Percentiles rank a stretch among this genome's conserved stretches.
phyloP scores from a whole-genome alignment of 345 rosid species.

The Gossypium thurberi region DNA sequence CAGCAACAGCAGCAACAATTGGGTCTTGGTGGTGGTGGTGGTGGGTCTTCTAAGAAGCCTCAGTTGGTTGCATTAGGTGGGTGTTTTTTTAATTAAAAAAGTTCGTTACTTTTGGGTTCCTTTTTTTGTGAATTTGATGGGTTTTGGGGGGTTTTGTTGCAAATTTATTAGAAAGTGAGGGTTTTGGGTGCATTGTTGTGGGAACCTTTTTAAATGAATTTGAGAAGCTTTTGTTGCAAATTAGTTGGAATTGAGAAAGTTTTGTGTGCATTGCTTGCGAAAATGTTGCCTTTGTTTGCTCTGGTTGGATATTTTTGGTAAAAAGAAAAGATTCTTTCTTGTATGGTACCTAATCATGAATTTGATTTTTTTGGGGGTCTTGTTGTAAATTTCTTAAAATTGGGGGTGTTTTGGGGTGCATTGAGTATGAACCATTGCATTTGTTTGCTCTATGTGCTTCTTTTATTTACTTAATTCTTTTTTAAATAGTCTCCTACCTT shows the following conservation, averaged over 20 bases:
- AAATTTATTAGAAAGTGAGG: neutral
- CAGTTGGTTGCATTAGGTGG: conserved; percentile 32
- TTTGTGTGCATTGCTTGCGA: neutral
- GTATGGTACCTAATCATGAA: neutral
- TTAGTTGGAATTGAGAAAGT: neutral
- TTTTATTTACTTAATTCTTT: neutral
- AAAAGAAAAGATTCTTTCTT: neutral
- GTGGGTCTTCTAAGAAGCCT: conserved; percentile 30
- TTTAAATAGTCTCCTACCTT: neutral
- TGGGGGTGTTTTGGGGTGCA: neutral
- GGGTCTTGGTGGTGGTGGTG: conserved; percentile 16
- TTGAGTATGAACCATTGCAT: neutral
- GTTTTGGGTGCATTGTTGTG: neutral
- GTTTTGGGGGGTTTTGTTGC: neutral
- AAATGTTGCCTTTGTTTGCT: neutral
- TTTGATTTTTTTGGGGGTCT: neutral
- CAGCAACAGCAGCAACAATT: conserved; percentile 21
- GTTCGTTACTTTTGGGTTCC: neutral
- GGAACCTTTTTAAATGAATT: neutral
- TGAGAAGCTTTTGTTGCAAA: neutral
- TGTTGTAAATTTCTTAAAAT: neutral
- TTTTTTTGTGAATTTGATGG: conserved; percentile 1
- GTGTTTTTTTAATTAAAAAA: conserved; percentile 12
- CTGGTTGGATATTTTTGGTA: neutral
- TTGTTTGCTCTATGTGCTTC: neutral